Percentiles rank a stretch among this genome's conserved stretches.
These are phyloP conservation scores for Coemansia sp. DNA, from an alignment of 192 early-diverging fungal genomes.

Conservation along the genomic window DNA sequence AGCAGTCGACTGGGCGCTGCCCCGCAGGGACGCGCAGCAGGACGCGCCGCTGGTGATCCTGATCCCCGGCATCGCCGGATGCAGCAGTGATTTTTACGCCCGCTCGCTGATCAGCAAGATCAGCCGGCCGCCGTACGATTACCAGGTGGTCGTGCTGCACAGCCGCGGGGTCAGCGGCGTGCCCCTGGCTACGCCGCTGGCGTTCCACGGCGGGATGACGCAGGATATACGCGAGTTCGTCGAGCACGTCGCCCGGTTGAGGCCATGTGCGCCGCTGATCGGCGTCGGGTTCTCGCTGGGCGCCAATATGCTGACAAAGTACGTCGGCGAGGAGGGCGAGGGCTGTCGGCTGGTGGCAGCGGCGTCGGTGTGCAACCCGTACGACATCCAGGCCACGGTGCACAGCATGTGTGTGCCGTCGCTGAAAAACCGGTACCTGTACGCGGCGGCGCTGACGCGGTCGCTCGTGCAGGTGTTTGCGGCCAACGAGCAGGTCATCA, in stretches of 20 bases:
- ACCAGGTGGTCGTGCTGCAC: conserved; percentile 80
- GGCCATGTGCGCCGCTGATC: conserved; percentile 67
- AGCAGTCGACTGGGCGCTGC: conserved; percentile 44
- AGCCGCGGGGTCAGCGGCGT: conserved; percentile 83
- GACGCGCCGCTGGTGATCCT: conserved; percentile 36
- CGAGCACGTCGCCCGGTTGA: conserved; percentile 33
- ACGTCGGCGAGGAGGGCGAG: conserved; percentile 76
- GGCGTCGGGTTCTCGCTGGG: conserved; percentile 91
- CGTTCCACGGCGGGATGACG: conserved; percentile 80
- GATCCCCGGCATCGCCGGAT: conserved; percentile 42
- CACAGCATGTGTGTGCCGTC: conserved; percentile 52
- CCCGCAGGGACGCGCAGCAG: conserved; percentile 4
- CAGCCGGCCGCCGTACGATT: conserved; percentile 55
- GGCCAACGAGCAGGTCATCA: conserved; percentile 49
- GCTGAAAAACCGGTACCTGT: conserved; percentile 57
- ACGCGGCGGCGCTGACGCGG: conserved; percentile 58
- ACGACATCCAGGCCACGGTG: conserved; percentile 63
- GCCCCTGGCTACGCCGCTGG: conserved; percentile 66
- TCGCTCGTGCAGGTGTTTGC: conserved; percentile 54
- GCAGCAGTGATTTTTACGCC: conserved; percentile 47
- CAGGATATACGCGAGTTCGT: conserved; percentile 64
- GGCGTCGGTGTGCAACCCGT: conserved; percentile 84
- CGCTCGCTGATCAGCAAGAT: conserved; percentile 40
- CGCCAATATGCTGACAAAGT: conserved; percentile 90
- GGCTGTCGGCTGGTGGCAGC: conserved; percentile 73